Evolutionary conservation across 2,329 filamentous ascomycete genomes (phyloP), one percentile per base, ranked within the genome.

Genomic region (Colletotrichum abscissum): DNA sequence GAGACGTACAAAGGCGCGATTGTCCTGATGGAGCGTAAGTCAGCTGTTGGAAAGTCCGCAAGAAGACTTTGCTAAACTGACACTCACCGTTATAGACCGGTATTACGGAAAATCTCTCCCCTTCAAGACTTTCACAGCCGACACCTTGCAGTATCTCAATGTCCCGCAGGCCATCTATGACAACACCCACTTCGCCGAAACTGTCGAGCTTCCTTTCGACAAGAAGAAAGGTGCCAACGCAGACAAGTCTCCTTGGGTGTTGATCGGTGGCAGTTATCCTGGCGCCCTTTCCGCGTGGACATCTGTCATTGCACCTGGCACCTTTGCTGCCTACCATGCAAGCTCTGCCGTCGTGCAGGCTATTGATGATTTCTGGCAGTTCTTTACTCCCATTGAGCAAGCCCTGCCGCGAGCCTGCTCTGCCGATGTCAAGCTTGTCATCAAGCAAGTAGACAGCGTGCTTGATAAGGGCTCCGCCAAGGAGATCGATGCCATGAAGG

Each of bases 271-370:
- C 8, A 88, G 86, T 3, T 89, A 89, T 74, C 84, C 84, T 38
- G 87, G 87, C 46, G 87, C 86, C 8, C 80, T 88, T 7, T 78
- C 87, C 3, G 86, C 86, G 8, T 88, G 86, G 86, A 84, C 82
- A 12, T 84, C 84, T 28, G 81, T 83, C 16, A 80, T 83, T 14
- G 81, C 84, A 12, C 86, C 87, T 0, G 87, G 86, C 30, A 86
- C 85, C 7, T 85, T 87, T 77, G 87, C 86, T 82, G 86, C 86
- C 1, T 87, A 88, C 63, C 85, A 85, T 76, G 82, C 87, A 3
- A 87, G 86, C 5, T 86, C 84, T 72, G 88, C 86, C 0, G 85
- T 86, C 2, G 84, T 88, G 0, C 78, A 89, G 75, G 81, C 83
- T 0, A 84, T 88, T 63, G 77, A 80, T 19, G 83, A 85, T 56